phyloP scores from a whole-genome alignment of 139 green algal genomes.

The Raphidocelis subcapitata region DNA sequence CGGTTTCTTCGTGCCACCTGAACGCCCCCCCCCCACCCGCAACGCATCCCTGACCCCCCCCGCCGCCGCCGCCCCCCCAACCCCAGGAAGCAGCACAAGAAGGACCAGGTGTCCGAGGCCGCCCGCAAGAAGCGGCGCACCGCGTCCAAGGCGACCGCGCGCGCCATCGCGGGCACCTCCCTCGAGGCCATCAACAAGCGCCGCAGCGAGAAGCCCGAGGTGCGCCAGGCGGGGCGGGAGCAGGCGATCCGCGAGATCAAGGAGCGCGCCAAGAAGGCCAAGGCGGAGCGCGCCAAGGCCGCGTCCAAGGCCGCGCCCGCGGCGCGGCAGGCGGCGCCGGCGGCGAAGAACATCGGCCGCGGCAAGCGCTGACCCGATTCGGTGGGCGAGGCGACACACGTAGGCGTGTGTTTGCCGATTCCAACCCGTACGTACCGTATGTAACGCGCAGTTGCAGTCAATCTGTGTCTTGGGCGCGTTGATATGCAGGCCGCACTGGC shows the following conservation, averaged over 20 bases:
- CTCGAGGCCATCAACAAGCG: slow-evolving; percentile 96
- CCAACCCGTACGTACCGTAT: too few species aligned
- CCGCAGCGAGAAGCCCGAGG: slow-evolving; percentile 85
- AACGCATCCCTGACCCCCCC: too few species aligned
- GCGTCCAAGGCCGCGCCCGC: slow-evolving; percentile 34
- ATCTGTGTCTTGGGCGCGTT: too few species aligned
- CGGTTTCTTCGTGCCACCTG: too few species aligned
- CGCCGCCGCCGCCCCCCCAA: too few species aligned
- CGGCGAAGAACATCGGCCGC: slow-evolving; percentile 37
- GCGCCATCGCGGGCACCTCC: slow-evolving; percentile 83
- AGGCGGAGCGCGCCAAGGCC: slow-evolving; percentile 72
- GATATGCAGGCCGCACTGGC: too few species aligned
- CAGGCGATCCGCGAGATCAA: slow-evolving; percentile 95
- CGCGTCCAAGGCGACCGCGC: slow-evolving; percentile 54
- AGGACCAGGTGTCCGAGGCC: slow-evolving; percentile 79
- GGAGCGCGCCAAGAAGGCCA: slow-evolving; percentile 93
- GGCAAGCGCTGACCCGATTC: slow-evolving; percentile 58
- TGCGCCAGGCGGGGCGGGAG: slow-evolving; percentile 86
- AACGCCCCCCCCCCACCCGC: too few species aligned
- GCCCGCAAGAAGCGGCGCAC: slow-evolving; percentile 88
- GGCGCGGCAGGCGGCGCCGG: slow-evolving; percentile 22
- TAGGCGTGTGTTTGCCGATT: too few species aligned
- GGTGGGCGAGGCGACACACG: background rate
- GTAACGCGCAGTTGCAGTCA: too few species aligned
- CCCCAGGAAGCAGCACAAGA: slow-evolving; percentile 97